Percentiles rank a stretch among this genome's conserved stretches.
These are phyloP conservation scores for Fusarium nurragi DNA, from an alignment of 2,329 filamentous ascomycete species.

Conservation along the genomic window DNA sequence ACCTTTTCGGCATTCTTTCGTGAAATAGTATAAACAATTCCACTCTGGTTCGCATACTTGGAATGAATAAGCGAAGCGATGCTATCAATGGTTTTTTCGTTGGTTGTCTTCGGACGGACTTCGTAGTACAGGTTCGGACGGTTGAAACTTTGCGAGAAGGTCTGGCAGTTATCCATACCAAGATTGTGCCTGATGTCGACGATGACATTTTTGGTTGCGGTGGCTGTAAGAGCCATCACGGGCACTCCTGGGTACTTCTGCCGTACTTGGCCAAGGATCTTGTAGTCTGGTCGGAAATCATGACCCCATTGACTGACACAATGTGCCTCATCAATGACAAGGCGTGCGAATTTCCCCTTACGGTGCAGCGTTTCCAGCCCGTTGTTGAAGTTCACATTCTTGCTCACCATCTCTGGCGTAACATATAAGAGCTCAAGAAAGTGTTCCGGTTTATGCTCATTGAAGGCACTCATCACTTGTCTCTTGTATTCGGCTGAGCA, in stretches of 20 bases:
- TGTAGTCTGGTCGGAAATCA: slow-evolving; percentile 97
- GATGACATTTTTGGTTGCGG: slow-evolving; percentile 92
- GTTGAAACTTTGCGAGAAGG: slow-evolving; percentile 95
- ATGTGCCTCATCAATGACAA: slow-evolving; percentile 99
- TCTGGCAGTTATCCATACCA: slow-evolving; percentile 79
- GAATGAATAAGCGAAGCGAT: slow-evolving; percentile 75
- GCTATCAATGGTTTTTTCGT: slow-evolving; percentile 53
- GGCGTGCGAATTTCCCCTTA: slow-evolving; percentile 78
- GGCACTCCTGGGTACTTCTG: slow-evolving; percentile 79
- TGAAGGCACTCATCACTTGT: slow-evolving; percentile 72
- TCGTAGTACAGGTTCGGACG: slow-evolving; percentile 94
- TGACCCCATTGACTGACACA: slow-evolving; percentile 99
- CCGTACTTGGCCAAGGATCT: slow-evolving; percentile 80
- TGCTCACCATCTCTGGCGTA: slow-evolving; percentile 95
- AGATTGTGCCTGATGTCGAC: slow-evolving; percentile 91
- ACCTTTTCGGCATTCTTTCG: slow-evolving; percentile 83
- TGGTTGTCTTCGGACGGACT: slow-evolving; percentile 76
- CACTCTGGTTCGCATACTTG: slow-evolving; percentile 76
- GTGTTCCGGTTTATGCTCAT: slow-evolving; percentile 72
- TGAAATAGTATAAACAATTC: slow-evolving; percentile 94
- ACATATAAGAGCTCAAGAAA: slow-evolving; percentile 90
- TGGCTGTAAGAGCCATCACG: slow-evolving; percentile 94
- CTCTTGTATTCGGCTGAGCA: slow-evolving; percentile 69
- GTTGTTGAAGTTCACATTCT: slow-evolving; percentile 74
- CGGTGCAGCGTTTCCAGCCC: slow-evolving; percentile 74